Base-by-base conservation (phyloP, 176 grass and related monocot species). In the Cenchrus fungigraminus region DNA sequence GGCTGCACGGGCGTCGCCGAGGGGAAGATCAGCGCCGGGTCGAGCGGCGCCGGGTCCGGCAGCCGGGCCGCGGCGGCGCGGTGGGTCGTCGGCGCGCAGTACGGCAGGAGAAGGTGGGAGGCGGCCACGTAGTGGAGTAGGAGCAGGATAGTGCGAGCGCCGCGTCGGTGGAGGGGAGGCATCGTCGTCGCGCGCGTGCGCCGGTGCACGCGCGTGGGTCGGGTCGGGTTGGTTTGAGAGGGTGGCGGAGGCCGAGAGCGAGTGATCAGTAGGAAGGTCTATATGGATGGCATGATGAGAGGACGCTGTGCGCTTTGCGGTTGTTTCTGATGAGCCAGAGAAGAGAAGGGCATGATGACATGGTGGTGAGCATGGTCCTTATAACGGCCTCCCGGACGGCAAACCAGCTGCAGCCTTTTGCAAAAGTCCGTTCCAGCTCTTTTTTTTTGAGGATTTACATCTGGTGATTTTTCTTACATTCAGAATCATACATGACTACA, bases 21-120 rank as follows among this genome's bases (percentile, higher is more conserved):
- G 1, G 90, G 93, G 40, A 93, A 83, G 44, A 89, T 12, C 64
- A 89, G 50, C 4, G 86, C 83, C 9, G 91, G 94, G 79, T 91
- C 84, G 15, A 92, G 89, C 61, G 83, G 87, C 71, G 91, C 86
- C 5, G 87, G 89, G 59, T 76, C 89, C 44, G 83, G 67, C 65
- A 90, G 22, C 46, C 74, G 19, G 9, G 9, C 86, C 16, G 54
- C 34, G 16, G 53, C 60, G 14, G 43, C 40, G 58, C 13, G 37
- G 37, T 40, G 37, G 37, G 37, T 40, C 37, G 37, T 40, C 37
- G 37, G 37, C 37, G 3, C 37, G 37, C 37, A 34, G 2, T 1
- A 40, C 37, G 37, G 19, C 80, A 50, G 60, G 40, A 51, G 25
- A 62, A 92, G 2, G 58, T 42, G 85, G 75, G 57, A 75, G 16